phyloP scores from a whole-genome alignment of 2,329 filamentous ascomycete genomes.

The Colletotrichum graminicola region DNA sequence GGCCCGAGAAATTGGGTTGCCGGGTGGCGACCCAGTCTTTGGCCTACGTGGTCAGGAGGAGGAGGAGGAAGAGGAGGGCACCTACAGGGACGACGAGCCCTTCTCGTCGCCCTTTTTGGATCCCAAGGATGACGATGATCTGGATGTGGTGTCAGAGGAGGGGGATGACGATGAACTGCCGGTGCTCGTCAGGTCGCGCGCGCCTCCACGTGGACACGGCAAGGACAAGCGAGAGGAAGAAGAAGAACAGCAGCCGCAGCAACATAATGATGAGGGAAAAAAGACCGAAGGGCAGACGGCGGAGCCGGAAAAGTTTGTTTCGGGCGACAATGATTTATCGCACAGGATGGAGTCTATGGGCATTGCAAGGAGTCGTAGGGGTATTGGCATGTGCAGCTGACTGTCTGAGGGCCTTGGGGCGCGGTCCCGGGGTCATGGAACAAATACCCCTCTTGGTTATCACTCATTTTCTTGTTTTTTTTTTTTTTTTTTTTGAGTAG shows the following conservation, averaged over 20 bases:
- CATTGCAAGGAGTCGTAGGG: constrained; percentile 46
- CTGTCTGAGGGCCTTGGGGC: constrained; percentile 21
- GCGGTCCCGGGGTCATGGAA: constrained; percentile 3
- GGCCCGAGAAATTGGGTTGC: constrained; percentile 77
- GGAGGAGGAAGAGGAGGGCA: constrained; percentile 29
- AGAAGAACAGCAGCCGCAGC: background rate
- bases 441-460: constrained; percentile 28
- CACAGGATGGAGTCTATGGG: constrained; percentile 51
- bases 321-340: constrained; percentile 43
- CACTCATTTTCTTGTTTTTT: background rate
- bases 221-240: background rate
- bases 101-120: constrained; percentile 40
- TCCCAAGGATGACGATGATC: constrained; percentile 46
- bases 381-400: constrained; percentile 44
- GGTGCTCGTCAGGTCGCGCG: constrained; percentile 28
- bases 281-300: background rate
- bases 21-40: constrained; percentile 66
- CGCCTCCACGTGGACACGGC: constrained; percentile 1
- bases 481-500: constrained; percentile 8
- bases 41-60: constrained; percentile 44
- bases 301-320: constrained; percentile 33
- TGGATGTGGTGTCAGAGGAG: constrained; percentile 49
- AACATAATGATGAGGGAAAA: constrained; percentile 1
- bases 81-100: constrained; percentile 32
- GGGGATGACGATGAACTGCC: constrained; percentile 43